Evolutionary conservation across 371 early-diverging fungal genomes (phyloP), one percentile per base, ranked within the genome.

Genomic region (Mucor velutinosus): DNA sequence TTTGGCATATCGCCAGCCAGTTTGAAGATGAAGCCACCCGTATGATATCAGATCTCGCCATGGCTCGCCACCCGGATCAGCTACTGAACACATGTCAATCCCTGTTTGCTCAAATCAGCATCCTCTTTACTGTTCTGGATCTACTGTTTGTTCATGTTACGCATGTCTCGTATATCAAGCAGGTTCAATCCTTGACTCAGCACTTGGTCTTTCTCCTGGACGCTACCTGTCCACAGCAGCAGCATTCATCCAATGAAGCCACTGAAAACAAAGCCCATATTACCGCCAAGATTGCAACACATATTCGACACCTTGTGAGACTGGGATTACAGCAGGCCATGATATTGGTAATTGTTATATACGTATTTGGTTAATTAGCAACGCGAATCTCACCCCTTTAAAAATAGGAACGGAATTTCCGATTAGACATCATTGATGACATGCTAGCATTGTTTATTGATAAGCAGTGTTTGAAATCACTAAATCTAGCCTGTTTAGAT

Each of bases 11-110:
- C 2, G 78, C 95, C 14, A 92, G 93, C 6, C 89, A 89, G 5
- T 97, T 94, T 79, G 97, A 97, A 76, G 96, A 97, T 62, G 90
- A 92, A 1, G 88, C 94, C 0, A 94, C 96, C 6, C 91, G 92
- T 5, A 93, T 93, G 72, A 95, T 96, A 47, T 93, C 94, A 3
- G 93, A 92, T 51, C 95, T 95, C 89, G 77, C 95, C 14, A 70
- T 93, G 33, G 89, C 23, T 90, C 94, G 10, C 88, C 88, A 60
- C 85, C 87, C 12, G 73, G 47, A 47, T 47, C 47, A 47, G 19
- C 47, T 47, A 0, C 19, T 47, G 19, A 3, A 8, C 19, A 7
- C 92, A 79, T 95, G 94, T 0, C 89, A 87, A 64, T 81, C 82
- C 57, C 94, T 97, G 65, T 88, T 95, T 58, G 81, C 82, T 61